These are phyloP conservation scores for Plasmodium relictum DNA, from an alignment of 169 alveolate species.

Conservation along the genomic window DNA sequence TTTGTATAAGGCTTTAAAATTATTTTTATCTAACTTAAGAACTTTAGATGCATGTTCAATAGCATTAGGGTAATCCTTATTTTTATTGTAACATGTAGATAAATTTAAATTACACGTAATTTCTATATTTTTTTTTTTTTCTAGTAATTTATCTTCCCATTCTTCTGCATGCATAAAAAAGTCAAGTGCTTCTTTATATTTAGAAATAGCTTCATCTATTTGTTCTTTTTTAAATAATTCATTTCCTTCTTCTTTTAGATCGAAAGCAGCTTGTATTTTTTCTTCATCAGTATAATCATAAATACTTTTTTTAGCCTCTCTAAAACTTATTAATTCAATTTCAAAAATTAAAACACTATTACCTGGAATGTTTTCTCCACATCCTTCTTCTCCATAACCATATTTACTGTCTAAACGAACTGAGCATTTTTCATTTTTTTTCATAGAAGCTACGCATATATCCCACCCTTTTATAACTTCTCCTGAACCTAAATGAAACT, in stretches of 20 bases:
- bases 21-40: conserved; percentile 81
- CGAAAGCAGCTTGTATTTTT: conserved; percentile 87
- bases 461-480: conserved; percentile 89
- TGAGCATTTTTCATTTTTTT: conserved; percentile 80
- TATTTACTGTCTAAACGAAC: conserved; percentile 75
- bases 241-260: conserved; percentile 86
- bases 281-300: conserved; percentile 87
- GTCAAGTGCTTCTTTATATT: conserved; percentile 82
- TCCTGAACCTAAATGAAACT: conserved; percentile 87
- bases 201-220: conserved; percentile 82
- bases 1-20: conserved; percentile 85
- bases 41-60: conserved; percentile 86
- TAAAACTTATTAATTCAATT: conserved; percentile 84
- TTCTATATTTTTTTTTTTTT: conserved; percentile 63
- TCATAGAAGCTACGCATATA: conserved; percentile 86
- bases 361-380: conserved; percentile 88
- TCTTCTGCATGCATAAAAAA: conserved; percentile 74
- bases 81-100: conserved; percentile 81
- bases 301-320: conserved; percentile 81
- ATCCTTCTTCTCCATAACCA: conserved; percentile 90
- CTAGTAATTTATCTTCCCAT: conserved; percentile 62
- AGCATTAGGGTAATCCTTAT: conserved; percentile 83
- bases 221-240: conserved; percentile 80
- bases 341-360: conserved; percentile 86
- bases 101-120: conserved; percentile 56